phyloP scores from a whole-genome alignment of 495 filamentous ascomycete species.

The Platismatia glauca region DNA sequence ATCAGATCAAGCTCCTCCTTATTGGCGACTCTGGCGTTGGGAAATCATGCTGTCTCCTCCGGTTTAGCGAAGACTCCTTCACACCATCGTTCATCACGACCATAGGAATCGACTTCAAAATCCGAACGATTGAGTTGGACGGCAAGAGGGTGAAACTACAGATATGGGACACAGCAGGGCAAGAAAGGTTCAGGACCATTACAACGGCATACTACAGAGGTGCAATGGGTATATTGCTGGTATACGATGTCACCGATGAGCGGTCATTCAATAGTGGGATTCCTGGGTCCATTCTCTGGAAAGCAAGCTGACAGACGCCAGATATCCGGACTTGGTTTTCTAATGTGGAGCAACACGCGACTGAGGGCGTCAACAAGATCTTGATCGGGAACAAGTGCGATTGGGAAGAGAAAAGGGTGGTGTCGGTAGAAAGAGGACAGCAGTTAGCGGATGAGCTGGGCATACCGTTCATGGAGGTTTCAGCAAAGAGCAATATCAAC shows the following conservation, averaged over 20 bases:
- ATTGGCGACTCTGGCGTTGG: slow-evolving; percentile 98
- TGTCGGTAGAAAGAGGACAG: slow-evolving; percentile 89
- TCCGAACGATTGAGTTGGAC: slow-evolving; percentile 95
- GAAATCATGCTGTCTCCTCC: slow-evolving; percentile 95
- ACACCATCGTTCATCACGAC: slow-evolving; percentile 98
- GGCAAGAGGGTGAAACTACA: slow-evolving; percentile 97
- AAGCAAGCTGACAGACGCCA: slow-evolving; percentile 30
- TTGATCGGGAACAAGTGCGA: slow-evolving; percentile 99
- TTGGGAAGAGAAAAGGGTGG: slow-evolving; percentile 96
- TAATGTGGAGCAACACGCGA: slow-evolving; percentile 98
- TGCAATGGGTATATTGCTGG: slow-evolving; percentile 95
- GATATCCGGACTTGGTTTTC: slow-evolving; percentile 99
- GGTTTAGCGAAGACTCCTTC: slow-evolving; percentile 98
- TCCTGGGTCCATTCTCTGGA: slow-evolving; percentile 13
- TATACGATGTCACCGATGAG: slow-evolving; percentile 98
- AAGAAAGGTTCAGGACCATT: slow-evolving; percentile 97
- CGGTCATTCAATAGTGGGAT: slow-evolving; percentile 87
- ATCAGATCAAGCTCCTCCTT: slow-evolving; percentile 93
- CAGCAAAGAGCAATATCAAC: slow-evolving; percentile 98
- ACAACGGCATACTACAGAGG: slow-evolving; percentile 98
- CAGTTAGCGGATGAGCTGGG: slow-evolving; percentile 90
- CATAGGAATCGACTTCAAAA: slow-evolving; percentile 99
- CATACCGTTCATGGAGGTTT: slow-evolving; percentile 97
- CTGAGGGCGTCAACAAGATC: slow-evolving; percentile 99
- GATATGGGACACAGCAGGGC: slow-evolving; percentile 98